These are phyloP conservation scores for Cryptococcus neoformans DNA, from an alignment of 1,284 basidiomycete genomes.

Conservation along the genomic window DNA sequence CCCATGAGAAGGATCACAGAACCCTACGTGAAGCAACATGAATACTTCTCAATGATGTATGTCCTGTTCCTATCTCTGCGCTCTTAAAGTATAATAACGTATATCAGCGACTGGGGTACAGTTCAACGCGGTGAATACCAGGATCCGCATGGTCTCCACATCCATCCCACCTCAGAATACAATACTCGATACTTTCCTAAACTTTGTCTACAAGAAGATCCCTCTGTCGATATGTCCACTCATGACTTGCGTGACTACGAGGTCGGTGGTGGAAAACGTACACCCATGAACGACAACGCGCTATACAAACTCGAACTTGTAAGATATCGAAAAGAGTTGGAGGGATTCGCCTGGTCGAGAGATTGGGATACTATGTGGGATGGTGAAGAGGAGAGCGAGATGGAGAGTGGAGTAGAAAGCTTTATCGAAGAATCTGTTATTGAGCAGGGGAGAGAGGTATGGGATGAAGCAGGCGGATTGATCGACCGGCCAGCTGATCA, in stretches of 20 bases:
- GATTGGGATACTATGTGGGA: slow-evolving; percentile 3
- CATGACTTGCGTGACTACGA: slow-evolving; percentile 22
- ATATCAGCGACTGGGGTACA: slow-evolving; percentile 33
- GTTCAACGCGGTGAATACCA: slow-evolving; percentile 37
- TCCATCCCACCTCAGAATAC: slow-evolving; percentile 86
- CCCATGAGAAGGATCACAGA: slow-evolving; percentile 87
- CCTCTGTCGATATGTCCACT: slow-evolving; percentile 52
- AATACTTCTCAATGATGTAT: slow-evolving; percentile 94
- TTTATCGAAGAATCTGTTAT: not conserved
- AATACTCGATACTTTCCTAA: slow-evolving; percentile 99
- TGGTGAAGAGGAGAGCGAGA: slow-evolving; percentile 3
- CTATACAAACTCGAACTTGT: slow-evolving; percentile 30
- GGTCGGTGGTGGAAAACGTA: slow-evolving; percentile 9
- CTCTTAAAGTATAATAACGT: not conserved
- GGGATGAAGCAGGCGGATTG: not conserved
- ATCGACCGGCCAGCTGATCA: not conserved
- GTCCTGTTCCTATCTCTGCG: slow-evolving; percentile 35
- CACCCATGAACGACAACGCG: slow-evolving; percentile 34
- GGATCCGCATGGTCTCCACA: slow-evolving; percentile 94
- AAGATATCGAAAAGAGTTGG: slow-evolving; percentile 28
- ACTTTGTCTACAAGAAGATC: slow-evolving; percentile 92
- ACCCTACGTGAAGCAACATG: slow-evolving; percentile 78
- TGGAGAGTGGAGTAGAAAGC: slow-evolving; percentile 3
- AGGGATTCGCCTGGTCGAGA: slow-evolving; percentile 34
- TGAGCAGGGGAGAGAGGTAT: not conserved